These are phyloP conservation scores for Macrotyloma uniflorum DNA, from an alignment of 306 rosid species.

Conservation along the genomic window DNA sequence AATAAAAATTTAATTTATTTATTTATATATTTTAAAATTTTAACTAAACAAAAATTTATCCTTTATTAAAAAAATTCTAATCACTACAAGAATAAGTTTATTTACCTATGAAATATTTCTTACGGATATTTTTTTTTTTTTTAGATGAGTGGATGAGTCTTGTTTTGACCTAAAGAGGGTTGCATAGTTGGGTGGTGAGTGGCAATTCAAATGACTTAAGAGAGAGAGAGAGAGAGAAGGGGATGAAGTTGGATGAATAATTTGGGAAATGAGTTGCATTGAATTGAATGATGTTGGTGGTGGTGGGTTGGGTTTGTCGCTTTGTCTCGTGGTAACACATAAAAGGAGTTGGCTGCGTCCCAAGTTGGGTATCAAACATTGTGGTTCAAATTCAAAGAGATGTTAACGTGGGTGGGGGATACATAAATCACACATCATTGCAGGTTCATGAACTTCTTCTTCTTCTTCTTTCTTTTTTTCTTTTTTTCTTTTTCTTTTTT, in stretches of 20 bases:
- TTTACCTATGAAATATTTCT: too few species aligned
- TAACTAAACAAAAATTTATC: too few species aligned
- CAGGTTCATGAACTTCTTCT: constrained; percentile 36
- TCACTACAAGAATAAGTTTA: too few species aligned
- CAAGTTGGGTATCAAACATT: constrained; percentile 36
- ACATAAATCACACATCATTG: constrained; percentile 5
- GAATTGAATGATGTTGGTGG: background rate
- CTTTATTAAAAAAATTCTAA: too few species aligned
- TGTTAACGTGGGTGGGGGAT: background rate
- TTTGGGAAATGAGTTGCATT: background rate
- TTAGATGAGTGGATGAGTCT: too few species aligned
- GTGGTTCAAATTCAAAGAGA: constrained; percentile 22
- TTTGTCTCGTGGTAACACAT: constrained; percentile 35
- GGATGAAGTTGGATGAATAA: constrained; percentile 23
- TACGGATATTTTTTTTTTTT: too few species aligned
- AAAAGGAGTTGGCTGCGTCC: constrained; percentile 40
- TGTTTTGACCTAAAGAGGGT: background rate
- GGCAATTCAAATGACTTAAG: background rate
- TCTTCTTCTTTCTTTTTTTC: too few species aligned
- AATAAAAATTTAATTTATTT: too few species aligned
- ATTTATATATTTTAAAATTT: too few species aligned
- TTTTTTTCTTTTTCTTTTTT: background rate
- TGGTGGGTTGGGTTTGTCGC: constrained; percentile 38
- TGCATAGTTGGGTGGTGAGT: background rate
- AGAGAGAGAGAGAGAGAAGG: background rate